phyloP scores from a whole-genome alignment of 768 basidiomycete species.

The Suillus hirtellus region DNA sequence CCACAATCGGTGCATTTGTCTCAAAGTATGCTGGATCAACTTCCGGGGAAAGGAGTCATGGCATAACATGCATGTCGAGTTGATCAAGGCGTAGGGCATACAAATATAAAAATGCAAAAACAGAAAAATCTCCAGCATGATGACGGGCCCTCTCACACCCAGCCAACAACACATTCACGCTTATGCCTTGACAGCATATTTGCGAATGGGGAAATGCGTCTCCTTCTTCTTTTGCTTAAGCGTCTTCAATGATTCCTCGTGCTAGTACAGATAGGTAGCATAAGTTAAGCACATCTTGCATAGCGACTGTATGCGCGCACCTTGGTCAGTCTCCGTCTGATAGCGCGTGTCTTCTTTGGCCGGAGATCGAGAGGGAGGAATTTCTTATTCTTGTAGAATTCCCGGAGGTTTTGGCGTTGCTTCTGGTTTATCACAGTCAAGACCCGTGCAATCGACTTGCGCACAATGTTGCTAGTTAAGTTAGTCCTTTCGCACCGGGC shows the following conservation, averaged over 20 bases:
- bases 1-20: neutral
- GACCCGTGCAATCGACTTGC: conserved; percentile 98
- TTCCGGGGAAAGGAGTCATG: conserved; percentile 11
- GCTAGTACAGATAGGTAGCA: conserved; percentile 42
- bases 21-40: neutral
- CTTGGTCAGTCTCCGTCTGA: conserved; percentile 92
- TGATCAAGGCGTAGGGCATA: conserved; percentile 40
- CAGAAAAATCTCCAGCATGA: conserved; percentile 19
- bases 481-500: neutral
- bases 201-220: conserved; percentile 88
- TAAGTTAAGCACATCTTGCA: conserved; percentile 5
- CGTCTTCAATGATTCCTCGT: conserved; percentile 84
- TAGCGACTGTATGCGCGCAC: conserved; percentile 42
- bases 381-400: conserved; percentile 98
- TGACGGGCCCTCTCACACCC: conserved; percentile 17
- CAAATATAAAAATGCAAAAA: conserved; percentile 36
- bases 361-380: conserved; percentile 97
- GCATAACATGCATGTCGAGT: conserved; percentile 35
- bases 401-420: conserved; percentile 92
- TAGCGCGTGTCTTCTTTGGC: conserved; percentile 96
- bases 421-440: conserved; percentile 99
- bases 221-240: conserved; percentile 94
- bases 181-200: conserved; percentile 95
- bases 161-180: conserved; percentile 25
- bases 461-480: conserved; percentile 76